Evolutionary conservation across 1,284 basidiomycete species (phyloP).

Genomic region (Boletus hoseneyae): DNA sequence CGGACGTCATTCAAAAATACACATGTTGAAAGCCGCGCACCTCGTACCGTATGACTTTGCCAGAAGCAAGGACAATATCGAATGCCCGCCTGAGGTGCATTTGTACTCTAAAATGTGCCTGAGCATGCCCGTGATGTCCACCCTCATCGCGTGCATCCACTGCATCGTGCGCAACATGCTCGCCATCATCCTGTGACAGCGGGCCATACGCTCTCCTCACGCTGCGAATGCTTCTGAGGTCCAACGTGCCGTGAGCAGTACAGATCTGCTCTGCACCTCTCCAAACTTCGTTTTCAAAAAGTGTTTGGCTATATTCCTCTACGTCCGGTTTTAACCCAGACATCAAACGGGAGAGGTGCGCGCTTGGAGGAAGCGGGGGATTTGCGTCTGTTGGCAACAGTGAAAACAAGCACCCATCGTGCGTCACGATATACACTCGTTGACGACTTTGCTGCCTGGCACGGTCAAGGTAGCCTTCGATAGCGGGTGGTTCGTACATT

Average conservation of each 20-base stretch:
- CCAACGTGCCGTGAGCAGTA: conserved; percentile 61
- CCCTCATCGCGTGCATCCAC: conserved; percentile 61
- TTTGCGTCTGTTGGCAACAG: conserved; percentile 51
- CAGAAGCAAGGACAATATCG: conserved; percentile 69
- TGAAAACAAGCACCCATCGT: conserved; percentile 72
- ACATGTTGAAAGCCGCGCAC: conserved; percentile 35
- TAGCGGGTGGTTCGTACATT: conserved; percentile 65
- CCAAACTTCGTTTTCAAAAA: conserved; percentile 52
- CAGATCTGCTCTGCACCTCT: conserved; percentile 68
- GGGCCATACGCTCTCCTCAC: conserved; percentile 58
- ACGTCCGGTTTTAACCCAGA: conserved; percentile 19
- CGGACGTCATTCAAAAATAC: conserved; percentile 5
- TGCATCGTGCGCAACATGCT: conserved; percentile 38
- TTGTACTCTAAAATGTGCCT: conserved; percentile 42
- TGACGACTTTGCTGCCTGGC: conserved; percentile 60
- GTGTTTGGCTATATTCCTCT: conserved; percentile 34
- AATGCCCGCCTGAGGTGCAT: conserved; percentile 69
- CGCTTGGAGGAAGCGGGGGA: conserved; percentile 67
- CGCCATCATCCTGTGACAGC: conserved; percentile 22
- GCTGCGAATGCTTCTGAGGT: conserved; percentile 61
- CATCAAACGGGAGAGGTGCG: conserved; percentile 33
- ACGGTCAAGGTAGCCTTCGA: conserved; percentile 80
- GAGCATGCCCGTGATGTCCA: conserved; percentile 57
- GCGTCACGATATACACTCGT: conserved; percentile 66
- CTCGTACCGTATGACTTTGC: conserved; percentile 73